phyloP scores from a whole-genome alignment of 352 stramenopile genomes.

The Phytophthora cryptogea region DNA sequence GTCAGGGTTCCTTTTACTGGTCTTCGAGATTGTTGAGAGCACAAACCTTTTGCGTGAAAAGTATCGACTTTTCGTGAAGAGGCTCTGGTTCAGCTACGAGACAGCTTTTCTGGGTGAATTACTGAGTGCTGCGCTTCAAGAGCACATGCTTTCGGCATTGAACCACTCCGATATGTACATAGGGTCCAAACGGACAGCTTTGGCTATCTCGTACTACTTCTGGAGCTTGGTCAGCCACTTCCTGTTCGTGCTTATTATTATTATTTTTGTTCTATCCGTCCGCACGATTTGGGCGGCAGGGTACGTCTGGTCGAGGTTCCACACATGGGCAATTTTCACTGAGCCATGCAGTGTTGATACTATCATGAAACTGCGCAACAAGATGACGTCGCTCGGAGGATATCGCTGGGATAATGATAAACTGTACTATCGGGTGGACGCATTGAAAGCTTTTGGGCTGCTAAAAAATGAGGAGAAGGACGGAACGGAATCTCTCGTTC shows the following conservation, averaged over 20 bases:
- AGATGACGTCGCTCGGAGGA: slow-evolving; percentile 22
- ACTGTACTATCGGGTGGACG: slow-evolving; percentile 21
- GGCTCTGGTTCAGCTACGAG: slow-evolving; percentile 36
- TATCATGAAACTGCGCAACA: slow-evolving; percentile 15
- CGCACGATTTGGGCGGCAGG: slow-evolving; percentile 16
- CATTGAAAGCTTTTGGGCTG: slow-evolving; percentile 29
- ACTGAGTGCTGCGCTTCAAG: slow-evolving; percentile 14
- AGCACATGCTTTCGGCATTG: slow-evolving; percentile 20
- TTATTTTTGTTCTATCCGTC: slow-evolving; percentile 17
- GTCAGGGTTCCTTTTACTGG: slow-evolving; percentile 19
- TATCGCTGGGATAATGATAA: slow-evolving; percentile 22
- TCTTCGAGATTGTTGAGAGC: slow-evolving; percentile 37
- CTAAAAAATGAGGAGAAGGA: slow-evolving; percentile 20
- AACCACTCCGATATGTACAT: slow-evolving; percentile 12
- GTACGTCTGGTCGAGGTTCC: slow-evolving; percentile 19
- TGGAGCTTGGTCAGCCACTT: slow-evolving; percentile 24
- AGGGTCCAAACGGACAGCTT: slow-evolving; percentile 18
- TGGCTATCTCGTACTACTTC: slow-evolving; percentile 28
- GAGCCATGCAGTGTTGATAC: slow-evolving; percentile 25
- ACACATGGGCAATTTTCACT: slow-evolving; percentile 11
- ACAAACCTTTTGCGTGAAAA: slow-evolving; percentile 6
- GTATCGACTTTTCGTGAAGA: slow-evolving; percentile 15
- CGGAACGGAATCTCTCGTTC: slow-evolving; percentile 22
- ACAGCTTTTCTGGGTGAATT: slow-evolving; percentile 24
- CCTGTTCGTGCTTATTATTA: slow-evolving; percentile 20